Evolutionary conservation across 1,139 yeast genomes (phyloP), one percentile per base, ranked within the genome.

Genomic region (Spencermartinsiella ligniputridi): DNA sequence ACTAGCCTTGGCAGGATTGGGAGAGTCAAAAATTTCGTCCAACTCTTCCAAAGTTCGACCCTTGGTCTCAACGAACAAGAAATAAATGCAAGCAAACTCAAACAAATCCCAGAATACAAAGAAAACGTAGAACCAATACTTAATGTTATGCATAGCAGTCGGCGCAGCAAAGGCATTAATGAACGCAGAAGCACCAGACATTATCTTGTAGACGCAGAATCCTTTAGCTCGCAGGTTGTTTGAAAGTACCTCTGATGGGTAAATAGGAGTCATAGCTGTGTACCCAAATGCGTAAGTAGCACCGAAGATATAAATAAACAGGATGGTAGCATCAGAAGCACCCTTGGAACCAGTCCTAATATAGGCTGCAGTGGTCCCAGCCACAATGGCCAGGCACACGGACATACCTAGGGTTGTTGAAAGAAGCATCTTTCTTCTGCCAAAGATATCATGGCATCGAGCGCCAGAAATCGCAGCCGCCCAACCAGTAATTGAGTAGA

Each of bases 51-150:
- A 63, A 11, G 70, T 61, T 48, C 73, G 61, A 4, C 74, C 75
- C 40, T 68, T 63, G 4, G 76, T 72, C 53, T 72, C 76, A 5
- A 73, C 74, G 50, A 67, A 69, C 4, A 42, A 20, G 46, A 70
- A 58, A 53, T 65, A 72, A 34, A 71, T 62, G 18, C 63, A 20
- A 3, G 33, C 41, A 21, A 47, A 41, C 41, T 51, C 50, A 27
- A 47, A 13, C 37, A 52, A 33, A 39, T 55, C 50, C 50, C 57
- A 52, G 25, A 53, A 47, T 9, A 48, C 48, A 51, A 58, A 77
- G 11, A 78, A 79, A 50, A 77, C 75, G 57, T 78, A 78, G 63
- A 75, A 77, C 57, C 74, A 75, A 78, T 80, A 78, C 33, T 68
- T 68, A 53, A 78, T 75, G 35, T 75, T 73, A 47, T 71, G 75